phyloP scores from a whole-genome alignment of 208 protist genomes.

The Jaenimonas drosophilae region DNA sequence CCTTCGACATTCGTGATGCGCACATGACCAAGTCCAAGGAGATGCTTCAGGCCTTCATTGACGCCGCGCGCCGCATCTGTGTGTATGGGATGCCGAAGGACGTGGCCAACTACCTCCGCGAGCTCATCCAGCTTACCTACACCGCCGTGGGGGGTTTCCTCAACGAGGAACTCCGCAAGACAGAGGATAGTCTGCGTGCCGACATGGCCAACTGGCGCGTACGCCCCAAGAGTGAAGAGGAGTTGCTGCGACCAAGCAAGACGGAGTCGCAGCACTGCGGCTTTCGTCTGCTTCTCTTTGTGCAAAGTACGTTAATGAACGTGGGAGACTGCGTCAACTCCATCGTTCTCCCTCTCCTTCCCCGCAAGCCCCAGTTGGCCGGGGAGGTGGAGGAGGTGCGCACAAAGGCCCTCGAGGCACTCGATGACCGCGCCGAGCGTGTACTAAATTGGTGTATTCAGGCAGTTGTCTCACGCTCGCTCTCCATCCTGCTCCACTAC shows the following conservation, averaged over 20 bases:
- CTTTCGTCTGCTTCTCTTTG: constrained; percentile 79
- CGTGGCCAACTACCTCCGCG: constrained; percentile 36
- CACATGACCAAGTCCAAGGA: constrained; percentile 78
- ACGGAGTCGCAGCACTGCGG: constrained; percentile 76
- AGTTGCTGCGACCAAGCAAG: constrained; percentile 39
- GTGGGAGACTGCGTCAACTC: constrained; percentile 35
- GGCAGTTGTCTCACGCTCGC: constrained; percentile 61
- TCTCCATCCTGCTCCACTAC: constrained; percentile 74
- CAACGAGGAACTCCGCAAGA: constrained; percentile 62
- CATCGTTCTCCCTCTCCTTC: constrained; percentile 44
- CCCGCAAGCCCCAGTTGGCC: constrained; percentile 30
- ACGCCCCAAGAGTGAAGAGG: constrained; percentile 51
- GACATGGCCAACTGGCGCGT: constrained; percentile 71
- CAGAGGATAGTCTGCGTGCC: constrained; percentile 37
- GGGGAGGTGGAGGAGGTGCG: constrained; percentile 49
- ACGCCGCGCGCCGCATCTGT: constrained; percentile 46
- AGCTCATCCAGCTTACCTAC: constrained; percentile 33
- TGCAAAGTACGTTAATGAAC: constrained; percentile 68
- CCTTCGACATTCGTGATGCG: constrained; percentile 72
- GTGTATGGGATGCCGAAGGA: constrained; percentile 39
- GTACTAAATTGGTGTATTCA: constrained; percentile 68
- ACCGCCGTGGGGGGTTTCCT: constrained; percentile 44
- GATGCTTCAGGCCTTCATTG: constrained; percentile 41
- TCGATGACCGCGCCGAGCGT: constrained; percentile 62
- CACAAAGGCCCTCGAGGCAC: constrained; percentile 20